Evolutionary conservation across 148 eudicot species (phyloP).

Genomic region (Cornus suecica): DNA sequence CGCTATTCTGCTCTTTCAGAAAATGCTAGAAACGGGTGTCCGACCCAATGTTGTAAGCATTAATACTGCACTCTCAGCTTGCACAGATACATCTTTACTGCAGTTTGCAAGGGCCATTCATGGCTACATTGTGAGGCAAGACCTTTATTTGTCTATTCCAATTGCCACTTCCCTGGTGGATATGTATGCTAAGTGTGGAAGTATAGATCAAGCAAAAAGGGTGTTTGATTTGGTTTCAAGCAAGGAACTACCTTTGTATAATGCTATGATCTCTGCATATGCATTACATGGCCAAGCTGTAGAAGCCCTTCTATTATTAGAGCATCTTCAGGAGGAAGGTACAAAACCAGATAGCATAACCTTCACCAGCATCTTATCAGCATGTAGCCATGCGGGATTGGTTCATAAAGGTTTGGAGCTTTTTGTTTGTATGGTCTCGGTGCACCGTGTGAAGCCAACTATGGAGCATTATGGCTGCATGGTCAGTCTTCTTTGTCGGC

Average conservation of each 20-base stretch:
- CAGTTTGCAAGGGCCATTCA: constrained; percentile 41
- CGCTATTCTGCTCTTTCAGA: constrained; percentile 27
- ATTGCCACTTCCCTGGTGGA: constrained; percentile 45
- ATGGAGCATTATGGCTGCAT: constrained; percentile 44
- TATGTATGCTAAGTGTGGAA: constrained; percentile 59
- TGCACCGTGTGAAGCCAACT: constrained; percentile 26
- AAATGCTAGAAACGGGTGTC: constrained; percentile 42
- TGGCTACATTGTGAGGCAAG: constrained; percentile 32
- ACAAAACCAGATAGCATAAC: constrained; percentile 40
- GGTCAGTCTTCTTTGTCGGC: constrained; percentile 37
- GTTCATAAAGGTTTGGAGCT: constrained; percentile 31
- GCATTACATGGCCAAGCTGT: constrained; percentile 36
- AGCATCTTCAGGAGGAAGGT: constrained; percentile 27
- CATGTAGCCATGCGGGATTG: constrained; percentile 43
- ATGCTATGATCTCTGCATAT: constrained; percentile 27
- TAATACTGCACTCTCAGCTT: constrained; percentile 36
- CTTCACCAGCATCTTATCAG: constrained; percentile 45
- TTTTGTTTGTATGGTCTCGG: constrained; percentile 28
- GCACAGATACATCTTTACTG: constrained; percentile 28
- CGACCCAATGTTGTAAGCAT: constrained; percentile 36
- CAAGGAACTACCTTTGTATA: constrained; percentile 28
- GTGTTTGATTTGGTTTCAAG: constrained; percentile 27
- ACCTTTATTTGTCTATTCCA: constrained; percentile 18
- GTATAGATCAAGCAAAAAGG: constrained; percentile 27
- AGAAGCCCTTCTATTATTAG: constrained; percentile 39